Conservation (phyloP, 306 rosid species). For the Corylus heterophylla region DNA sequence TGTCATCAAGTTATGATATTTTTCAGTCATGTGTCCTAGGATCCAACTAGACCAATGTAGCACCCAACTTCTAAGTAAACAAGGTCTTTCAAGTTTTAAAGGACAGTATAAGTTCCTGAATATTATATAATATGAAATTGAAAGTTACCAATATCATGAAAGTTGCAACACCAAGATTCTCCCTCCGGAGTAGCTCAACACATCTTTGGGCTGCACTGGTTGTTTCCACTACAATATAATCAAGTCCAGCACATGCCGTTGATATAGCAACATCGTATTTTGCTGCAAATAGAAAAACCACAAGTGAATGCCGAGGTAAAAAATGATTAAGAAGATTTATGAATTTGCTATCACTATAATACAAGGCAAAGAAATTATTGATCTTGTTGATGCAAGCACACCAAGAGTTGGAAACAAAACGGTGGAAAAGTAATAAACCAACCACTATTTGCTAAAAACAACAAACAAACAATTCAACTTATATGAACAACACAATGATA, state of each 20-base stretch:
- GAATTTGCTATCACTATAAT: background rate
- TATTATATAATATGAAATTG: background rate
- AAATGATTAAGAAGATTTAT: background rate
- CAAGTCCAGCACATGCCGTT: constrained; percentile 88
- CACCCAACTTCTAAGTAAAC: background rate
- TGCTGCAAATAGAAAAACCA: constrained; percentile 54
- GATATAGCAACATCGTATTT: constrained; percentile 94
- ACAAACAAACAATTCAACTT: background rate
- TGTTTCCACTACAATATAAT: constrained; percentile 93
- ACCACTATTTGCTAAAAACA: background rate
- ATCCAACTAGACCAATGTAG: constrained; percentile 2
- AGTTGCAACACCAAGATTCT: constrained; percentile 86
- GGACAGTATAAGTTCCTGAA: background rate
- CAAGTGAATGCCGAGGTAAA: constrained; percentile 20
- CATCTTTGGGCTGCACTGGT: constrained; percentile 89
- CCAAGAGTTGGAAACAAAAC: background rate
- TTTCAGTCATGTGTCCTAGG: too few relatives aligned
- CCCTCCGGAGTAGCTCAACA: constrained; percentile 81
- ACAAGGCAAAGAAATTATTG: constrained; percentile 5
- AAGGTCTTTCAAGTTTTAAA: constrained; percentile 13
- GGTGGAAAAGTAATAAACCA: background rate
- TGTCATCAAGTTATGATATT: too few relatives aligned
- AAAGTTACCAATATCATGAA: constrained; percentile 87
- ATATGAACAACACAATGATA: background rate
- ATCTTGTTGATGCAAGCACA: constrained; percentile 2